Percentiles rank a stretch among this genome's conserved stretches.
phyloP scores from a whole-genome alignment of 345 rosid species.

The Aegle marmelos region DNA sequence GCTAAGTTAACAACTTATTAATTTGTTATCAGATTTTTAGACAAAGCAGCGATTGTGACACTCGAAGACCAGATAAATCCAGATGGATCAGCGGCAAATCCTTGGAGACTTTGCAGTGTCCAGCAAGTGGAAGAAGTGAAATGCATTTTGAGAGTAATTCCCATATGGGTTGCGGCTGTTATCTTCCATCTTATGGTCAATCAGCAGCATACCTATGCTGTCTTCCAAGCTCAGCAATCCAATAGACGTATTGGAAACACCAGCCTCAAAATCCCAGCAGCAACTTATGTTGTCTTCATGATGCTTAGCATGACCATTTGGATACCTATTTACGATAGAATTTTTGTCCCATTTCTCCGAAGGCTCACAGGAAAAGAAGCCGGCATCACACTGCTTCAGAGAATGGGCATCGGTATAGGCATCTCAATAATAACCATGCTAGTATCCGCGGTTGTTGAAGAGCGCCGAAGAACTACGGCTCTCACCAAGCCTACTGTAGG shows the following conservation, averaged over 20 bases:
- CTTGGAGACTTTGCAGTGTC: constrained; percentile 51
- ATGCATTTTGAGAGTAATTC: constrained; percentile 46
- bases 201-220: constrained; percentile 43
- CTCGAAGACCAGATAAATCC: constrained; percentile 28
- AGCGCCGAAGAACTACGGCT: constrained; percentile 35
- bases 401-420: constrained; percentile 40
- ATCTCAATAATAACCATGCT: constrained; percentile 31
- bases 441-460: constrained; percentile 35
- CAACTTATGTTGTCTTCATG: constrained; percentile 39
- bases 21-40: constrained; percentile 28
- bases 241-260: constrained; percentile 35
- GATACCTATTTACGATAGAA: constrained; percentile 41
- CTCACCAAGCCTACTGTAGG: constrained; percentile 41
- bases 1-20: background rate
- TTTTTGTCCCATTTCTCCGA: constrained; percentile 32
- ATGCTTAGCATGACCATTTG: constrained; percentile 40
- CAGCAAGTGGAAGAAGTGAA: constrained; percentile 59
- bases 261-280: constrained; percentile 42
- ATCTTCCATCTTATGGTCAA: constrained; percentile 28
- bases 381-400: constrained; percentile 45
- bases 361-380: constrained; percentile 44
- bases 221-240: constrained; percentile 47
- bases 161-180: constrained; percentile 38
- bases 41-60: constrained; percentile 46
- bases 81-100: constrained; percentile 48